phyloP scores from a whole-genome alignment of 169 alveolate genomes.

The Plasmodium fragile region DNA sequence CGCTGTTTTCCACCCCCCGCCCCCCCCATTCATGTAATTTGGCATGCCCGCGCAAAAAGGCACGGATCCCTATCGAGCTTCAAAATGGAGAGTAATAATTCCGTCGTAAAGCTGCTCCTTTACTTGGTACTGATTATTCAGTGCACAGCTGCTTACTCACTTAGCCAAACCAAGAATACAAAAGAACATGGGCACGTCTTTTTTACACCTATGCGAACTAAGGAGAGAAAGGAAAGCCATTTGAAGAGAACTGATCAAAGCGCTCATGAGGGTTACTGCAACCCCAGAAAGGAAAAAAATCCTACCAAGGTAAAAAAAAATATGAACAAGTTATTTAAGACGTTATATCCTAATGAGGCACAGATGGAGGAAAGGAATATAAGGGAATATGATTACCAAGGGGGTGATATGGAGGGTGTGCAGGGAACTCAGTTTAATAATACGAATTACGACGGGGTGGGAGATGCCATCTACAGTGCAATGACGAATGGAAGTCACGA shows the following conservation, averaged over 20 bases:
- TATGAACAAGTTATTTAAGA: slow-evolving; percentile 21
- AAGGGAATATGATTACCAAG: neutral
- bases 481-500: neutral
- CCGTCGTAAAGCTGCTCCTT: neutral
- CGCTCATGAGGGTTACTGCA: neutral
- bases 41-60: neutral
- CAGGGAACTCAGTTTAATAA: neutral
- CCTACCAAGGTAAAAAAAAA: slow-evolving; percentile 21
- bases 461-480: neutral
- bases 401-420: neutral
- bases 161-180: neutral
- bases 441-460: neutral
- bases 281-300: slow-evolving; percentile 15
- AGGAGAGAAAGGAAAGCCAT: neutral
- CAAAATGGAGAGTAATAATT: neutral
- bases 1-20: neutral
- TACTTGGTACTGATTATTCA: neutral
- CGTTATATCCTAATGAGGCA: slow-evolving; percentile 41
- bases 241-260: neutral
- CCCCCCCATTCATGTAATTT: neutral
- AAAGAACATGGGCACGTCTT: neutral
- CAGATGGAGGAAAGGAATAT: neutral
- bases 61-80: neutral
- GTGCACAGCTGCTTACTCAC: neutral
- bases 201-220: neutral